Evolutionary conservation across 2,329 filamentous ascomycete species (phyloP), one percentile per base, ranked within the genome.

Genomic region (Cercospora beticola): DNA sequence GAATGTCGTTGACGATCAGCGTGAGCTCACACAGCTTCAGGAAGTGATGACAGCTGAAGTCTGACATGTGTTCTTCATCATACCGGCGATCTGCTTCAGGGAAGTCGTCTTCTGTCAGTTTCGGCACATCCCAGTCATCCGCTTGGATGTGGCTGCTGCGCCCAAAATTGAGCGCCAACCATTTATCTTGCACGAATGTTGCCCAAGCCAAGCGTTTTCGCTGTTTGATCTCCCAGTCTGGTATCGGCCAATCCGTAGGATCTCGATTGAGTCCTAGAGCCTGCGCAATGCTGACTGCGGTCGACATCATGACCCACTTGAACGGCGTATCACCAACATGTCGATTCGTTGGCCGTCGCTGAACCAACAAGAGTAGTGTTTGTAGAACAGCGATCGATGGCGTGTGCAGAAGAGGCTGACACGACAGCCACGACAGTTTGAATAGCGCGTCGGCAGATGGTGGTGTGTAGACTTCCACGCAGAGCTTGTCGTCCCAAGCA

Each of bases 171-270:
- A 88, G 80, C 2, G 85, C 83, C 2, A 85, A 84, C 87, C 86
- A 89, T 73, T 86, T 88, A 70, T 90, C 88, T 74, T 90, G 88
- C 82, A 89, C 87, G 70, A 85, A 90, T 0, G 89, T 77, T 1
- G 85, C 88, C 88, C 89, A 91, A 0, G 86, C 87, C 0, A 90
- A 78, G 14, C 89, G 81, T 73, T 87, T 86, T 14, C 89, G 81
- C 18, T 90, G 79, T 0, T 87, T 86, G 64, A 86, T 84, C 73
- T 90, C 89, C 87, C 88, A 90, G 0, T 80, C 78, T 1, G 88
- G 88, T 52, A 90, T 86, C 10, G 85, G 83, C 89, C 89, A 91
- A 21, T 81, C 78, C 0, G 86, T 84, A 70, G 87, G 88, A 74
- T 90, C 88, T 1, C 89, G 81, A 64, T 89, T 86, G 10, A 89